phyloP scores from a whole-genome alignment of 768 basidiomycete species.

The Leccinum obscurum region DNA sequence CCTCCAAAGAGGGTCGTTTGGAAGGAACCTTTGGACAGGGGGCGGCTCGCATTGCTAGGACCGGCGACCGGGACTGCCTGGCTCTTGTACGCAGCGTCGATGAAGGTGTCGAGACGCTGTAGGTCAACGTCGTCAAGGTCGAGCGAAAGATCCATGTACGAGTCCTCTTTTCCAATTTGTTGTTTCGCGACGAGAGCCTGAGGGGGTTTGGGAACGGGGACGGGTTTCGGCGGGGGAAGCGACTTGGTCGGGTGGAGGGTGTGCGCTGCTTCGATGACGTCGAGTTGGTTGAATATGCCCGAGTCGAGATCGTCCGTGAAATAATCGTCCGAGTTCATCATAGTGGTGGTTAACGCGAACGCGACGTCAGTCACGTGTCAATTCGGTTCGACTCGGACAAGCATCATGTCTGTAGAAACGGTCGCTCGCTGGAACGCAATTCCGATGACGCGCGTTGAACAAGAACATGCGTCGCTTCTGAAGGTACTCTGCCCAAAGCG shows the following conservation, averaged over 20 bases:
- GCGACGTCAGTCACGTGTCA: constrained; percentile 20
- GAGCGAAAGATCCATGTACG: constrained; percentile 52
- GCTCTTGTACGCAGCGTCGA: constrained; percentile 47
- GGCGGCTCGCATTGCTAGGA: constrained; percentile 27
- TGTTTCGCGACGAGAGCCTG: constrained; percentile 2
- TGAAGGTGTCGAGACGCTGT: constrained; percentile 51
- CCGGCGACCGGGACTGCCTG: constrained; percentile 44
- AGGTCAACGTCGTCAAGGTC: constrained; percentile 60
- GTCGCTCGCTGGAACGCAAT: constrained; percentile 77
- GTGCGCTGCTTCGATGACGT: constrained; percentile 69
- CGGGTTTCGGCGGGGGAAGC: constrained; percentile 32
- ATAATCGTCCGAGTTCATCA: constrained; percentile 78
- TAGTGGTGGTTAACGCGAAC: not conserved
- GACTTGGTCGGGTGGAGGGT: constrained; percentile 6
- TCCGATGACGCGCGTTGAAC: constrained; percentile 41
- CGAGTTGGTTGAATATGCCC: constrained; percentile 58
- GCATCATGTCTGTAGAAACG: constrained; percentile 59
- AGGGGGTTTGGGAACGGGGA: constrained; percentile 16
- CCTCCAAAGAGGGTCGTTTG: constrained; percentile 73
- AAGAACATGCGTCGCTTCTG: constrained; percentile 17
- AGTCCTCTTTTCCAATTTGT: constrained; percentile 39
- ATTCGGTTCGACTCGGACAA: not conserved
- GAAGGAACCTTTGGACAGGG: constrained; percentile 39
- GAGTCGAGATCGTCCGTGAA: constrained; percentile 69
- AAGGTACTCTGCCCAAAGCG: constrained; percentile 69